phyloP scores from a whole-genome alignment of 495 filamentous ascomycete species.

The Chaetomium tenue region DNA sequence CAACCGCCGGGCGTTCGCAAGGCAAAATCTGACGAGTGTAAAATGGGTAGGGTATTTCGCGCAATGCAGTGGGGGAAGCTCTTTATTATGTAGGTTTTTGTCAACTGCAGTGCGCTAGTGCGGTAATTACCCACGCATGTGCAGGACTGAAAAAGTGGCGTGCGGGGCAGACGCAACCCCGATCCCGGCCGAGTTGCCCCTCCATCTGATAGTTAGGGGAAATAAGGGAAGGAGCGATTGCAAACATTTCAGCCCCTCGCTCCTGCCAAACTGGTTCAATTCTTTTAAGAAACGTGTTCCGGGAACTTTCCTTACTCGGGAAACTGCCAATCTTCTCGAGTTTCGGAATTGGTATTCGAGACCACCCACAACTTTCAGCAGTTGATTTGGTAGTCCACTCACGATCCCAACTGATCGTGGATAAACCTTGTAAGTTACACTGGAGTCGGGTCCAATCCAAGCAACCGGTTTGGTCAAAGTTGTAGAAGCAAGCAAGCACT shows the following conservation, averaged over 20 bases:
- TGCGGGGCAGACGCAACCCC: slow-evolving; percentile 19
- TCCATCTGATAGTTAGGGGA: slow-evolving; percentile 20
- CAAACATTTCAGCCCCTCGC: slow-evolving; percentile 22
- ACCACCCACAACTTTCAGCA: not conserved
- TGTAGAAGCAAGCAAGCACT: slow-evolving; percentile 3
- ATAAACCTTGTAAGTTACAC: slow-evolving; percentile 3
- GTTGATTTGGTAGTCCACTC: slow-evolving; percentile 2
- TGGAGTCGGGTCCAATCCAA: not conserved
- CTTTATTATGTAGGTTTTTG: slow-evolving; percentile 1
- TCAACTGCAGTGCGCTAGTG: slow-evolving; percentile 4
- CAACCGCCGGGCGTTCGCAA: not conserved
- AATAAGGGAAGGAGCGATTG: not conserved
- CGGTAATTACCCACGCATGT: slow-evolving; percentile 24
- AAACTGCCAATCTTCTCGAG: not conserved
- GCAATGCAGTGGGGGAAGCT: not conserved
- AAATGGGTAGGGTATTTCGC: not conserved
- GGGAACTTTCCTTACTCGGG: not conserved
- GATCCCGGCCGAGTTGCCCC: slow-evolving; percentile 26
- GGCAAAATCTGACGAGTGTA: not conserved
- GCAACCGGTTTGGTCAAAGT: slow-evolving; percentile 1
- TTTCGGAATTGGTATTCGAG: not conserved
- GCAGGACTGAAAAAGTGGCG: not conserved
- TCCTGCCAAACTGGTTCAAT: not conserved
- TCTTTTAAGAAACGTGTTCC: not conserved
- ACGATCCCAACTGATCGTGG: not conserved